These are phyloP conservation scores for Thamnidium elegans DNA, from an alignment of 192 early-diverging fungal genomes.

Conservation along the genomic window DNA sequence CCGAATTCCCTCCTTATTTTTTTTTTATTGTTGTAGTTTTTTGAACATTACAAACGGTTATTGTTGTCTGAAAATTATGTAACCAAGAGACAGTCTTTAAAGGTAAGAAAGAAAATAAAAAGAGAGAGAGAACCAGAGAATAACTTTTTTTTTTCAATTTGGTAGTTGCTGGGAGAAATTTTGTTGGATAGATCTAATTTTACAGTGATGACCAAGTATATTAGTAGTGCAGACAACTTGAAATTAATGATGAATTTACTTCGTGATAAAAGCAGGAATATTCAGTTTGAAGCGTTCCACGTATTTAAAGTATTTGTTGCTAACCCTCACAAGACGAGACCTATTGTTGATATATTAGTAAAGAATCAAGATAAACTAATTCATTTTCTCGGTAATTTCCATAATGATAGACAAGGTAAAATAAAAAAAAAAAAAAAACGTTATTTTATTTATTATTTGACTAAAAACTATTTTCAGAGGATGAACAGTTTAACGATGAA, in stretches of 20 bases:
- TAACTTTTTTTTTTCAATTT: not conserved
- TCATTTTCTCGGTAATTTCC: conserved; percentile 84
- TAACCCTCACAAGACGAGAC: conserved; percentile 93
- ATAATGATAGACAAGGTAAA: conserved; percentile 91
- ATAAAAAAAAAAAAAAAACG: not conserved
- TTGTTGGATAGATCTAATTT: conserved; percentile 95
- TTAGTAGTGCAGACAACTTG: conserved; percentile 86
- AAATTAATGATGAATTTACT: conserved; percentile 98
- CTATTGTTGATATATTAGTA: conserved; percentile 85
- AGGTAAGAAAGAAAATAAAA: conserved; percentile 71
- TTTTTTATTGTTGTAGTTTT: conserved; percentile 55
- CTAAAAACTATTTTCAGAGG: conserved; percentile 54
- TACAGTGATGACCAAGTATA: conserved; percentile 93
- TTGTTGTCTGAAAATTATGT: conserved; percentile 95
- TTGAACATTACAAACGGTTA: conserved; percentile 79
- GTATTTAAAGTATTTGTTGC: conserved; percentile 99
- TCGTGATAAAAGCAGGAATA: conserved; percentile 93
- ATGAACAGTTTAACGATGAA: conserved; percentile 99
- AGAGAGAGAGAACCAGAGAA: not conserved
- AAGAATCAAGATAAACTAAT: conserved; percentile 93
- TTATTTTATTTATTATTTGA: not conserved
- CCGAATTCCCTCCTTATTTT: conserved; percentile 30
- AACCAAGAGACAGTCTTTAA: conserved; percentile 95
- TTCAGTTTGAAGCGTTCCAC: conserved; percentile 99
- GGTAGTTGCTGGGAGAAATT: conserved; percentile 91